Evolutionary conservation across 1,284 basidiomycete genomes (phyloP).

Genomic region (Heterobasidion parviporum): DNA sequence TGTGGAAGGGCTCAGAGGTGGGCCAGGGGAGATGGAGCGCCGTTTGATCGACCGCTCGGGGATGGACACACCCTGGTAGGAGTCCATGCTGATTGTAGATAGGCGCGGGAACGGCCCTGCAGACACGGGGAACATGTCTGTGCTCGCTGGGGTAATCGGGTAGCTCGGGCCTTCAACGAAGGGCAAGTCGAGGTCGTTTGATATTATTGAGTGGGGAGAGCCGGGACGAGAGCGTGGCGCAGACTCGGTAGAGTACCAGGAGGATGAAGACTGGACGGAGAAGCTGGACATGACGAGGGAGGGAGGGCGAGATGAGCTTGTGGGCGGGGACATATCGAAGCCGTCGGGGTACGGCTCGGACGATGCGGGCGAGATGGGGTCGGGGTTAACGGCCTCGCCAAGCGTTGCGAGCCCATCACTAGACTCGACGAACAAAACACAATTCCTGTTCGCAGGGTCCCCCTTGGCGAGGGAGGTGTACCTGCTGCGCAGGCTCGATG

Average conservation of each 20-base stretch:
- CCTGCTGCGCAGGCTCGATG: slow-evolving; percentile 13
- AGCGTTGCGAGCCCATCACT: not conserved
- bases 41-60: not conserved
- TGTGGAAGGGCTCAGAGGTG: no score
- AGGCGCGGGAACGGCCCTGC: not conserved
- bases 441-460: slow-evolving; percentile 16
- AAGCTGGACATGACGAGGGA: slow-evolving; percentile 13
- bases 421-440: slow-evolving; percentile 12
- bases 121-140: not conserved
- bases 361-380: slow-evolving; percentile 2
- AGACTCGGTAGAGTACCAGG: slow-evolving; percentile 18
- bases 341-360: not conserved
- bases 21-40: not conserved
- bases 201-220: slow-evolving; percentile 3
- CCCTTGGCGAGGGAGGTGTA: slow-evolving; percentile 10
- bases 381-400: not conserved
- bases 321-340: slow-evolving; percentile 5
- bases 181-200: slow-evolving; percentile 10
- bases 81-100: not conserved
- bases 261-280: slow-evolving; percentile 15
- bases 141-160: not conserved
- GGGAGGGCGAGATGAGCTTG: slow-evolving; percentile 13
- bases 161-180: not conserved
- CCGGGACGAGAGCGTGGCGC: slow-evolving; percentile 9
- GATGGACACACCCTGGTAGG: not conserved